Evolutionary conservation across 1,284 basidiomycete species (phyloP), one percentile per base, ranked within the genome.

Genomic region (Leccinum pachyderme): DNA sequence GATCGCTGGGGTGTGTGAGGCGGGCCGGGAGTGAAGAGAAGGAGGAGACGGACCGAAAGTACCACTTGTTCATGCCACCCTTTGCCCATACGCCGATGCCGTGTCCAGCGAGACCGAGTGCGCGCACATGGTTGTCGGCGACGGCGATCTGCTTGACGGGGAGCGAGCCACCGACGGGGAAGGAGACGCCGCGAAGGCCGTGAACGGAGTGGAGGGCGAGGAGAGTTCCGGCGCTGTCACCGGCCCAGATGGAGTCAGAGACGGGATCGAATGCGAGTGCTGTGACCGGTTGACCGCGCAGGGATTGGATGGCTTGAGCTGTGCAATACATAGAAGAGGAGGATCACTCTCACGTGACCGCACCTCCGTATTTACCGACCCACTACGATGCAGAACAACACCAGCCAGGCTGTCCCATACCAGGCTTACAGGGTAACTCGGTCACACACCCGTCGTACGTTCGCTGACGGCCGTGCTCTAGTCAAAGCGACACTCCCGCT

Each of bases 221-320:
- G 54, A 97, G 80, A 59, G 80, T 77, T 7, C 96, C 95, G 37
- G 82, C 74, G 52, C 86, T 83, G 18, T 83, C 81, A 45, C 94
- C 95, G 47, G 89, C 80, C 94, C 95, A 97, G 35, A 98, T 76
- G 12, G 90, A 83, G 72, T 98, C 95, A 2, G 91, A 89, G 43
- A 90, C 87, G 6, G 93, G 89, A 73, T 98, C 95, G 69, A 98
- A 94, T 4, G 86, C 82, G 56, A 98, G 78, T 0, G 89, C 81
- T 22, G 89, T 87, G 46, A 89, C 76, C 37, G 84, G 77, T 60
- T 82, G 80, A 9, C 75, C 68, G 39, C 68, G 65, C 57, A 73
- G 66, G 4, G 72, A 68, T 2, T 66, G 58, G 49, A 80, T 76
- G 12, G 78, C 70, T 12, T 63, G 55, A 22, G 71, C 67, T 44